These are phyloP conservation scores for Candida methanosorbosa DNA, from an alignment of 805 yeast species.

Conservation along the genomic window DNA sequence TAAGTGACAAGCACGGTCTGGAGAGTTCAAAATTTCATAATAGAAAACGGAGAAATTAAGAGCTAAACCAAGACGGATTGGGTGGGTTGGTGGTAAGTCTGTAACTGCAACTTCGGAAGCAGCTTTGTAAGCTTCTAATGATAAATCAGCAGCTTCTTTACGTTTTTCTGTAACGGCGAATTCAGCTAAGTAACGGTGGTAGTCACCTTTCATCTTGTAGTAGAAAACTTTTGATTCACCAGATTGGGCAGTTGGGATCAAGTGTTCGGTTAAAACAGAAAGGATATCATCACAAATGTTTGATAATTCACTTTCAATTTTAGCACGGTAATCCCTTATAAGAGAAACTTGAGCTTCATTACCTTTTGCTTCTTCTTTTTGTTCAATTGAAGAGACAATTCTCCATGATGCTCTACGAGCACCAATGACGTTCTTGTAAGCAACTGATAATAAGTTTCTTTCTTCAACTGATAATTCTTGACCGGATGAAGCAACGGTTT, in stretches of 20 bases:
- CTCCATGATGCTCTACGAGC: constrained; percentile 99
- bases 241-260: constrained; percentile 88
- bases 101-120: constrained; percentile 97
- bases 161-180: constrained; percentile 88
- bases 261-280: constrained; percentile 77
- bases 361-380: constrained; percentile 95
- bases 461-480: constrained; percentile 96
- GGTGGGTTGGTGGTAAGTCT: constrained; percentile 97
- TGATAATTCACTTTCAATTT: constrained; percentile 87
- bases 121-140: constrained; percentile 88
- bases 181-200: constrained; percentile 98
- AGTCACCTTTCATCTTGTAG: constrained; percentile 99
- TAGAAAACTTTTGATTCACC: constrained; percentile 98
- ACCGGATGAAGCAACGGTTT: constrained; percentile 92
- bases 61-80: constrained; percentile 96
- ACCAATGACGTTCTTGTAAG: constrained; percentile 97
- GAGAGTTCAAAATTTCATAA: constrained; percentile 96
- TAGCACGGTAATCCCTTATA: constrained; percentile 90
- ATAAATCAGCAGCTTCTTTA: constrained; percentile 84
- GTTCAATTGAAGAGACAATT: constrained; percentile 96
- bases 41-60: constrained; percentile 96
- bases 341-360: constrained; percentile 82
- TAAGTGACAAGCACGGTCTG: constrained; percentile 97
- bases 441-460: constrained; percentile 93
- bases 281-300: constrained; percentile 93